Base-by-base conservation (phyloP, 1,284 basidiomycete species). In the Salmacisia buchloeana region DNA sequence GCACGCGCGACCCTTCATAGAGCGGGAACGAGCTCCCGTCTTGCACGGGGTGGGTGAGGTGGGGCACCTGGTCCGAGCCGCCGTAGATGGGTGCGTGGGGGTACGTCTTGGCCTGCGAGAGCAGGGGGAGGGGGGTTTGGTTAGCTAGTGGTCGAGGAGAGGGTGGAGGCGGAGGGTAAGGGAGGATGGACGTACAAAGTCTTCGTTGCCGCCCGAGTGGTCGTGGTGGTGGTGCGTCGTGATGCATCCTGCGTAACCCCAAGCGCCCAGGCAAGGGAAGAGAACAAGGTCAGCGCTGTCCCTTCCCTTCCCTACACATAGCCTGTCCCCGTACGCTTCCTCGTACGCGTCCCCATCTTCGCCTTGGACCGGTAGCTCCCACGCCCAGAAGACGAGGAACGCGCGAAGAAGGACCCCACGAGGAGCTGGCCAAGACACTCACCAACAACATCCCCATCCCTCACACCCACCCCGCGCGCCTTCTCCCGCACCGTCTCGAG, bases 141-240 rank as follows among this genome's bases (percentile, higher is more conserved):
- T 5, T 10, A 13, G 59, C 33, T 13, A 15, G 21, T 39, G 7
- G 27, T 9, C 7, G 35, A 15, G 15, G 27, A 33, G n/a, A n/a
- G n/a, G n/a, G n/a, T n/a, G n/a, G n/a, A n/a, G n/a, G 5, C 18
- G 29, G 5, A 9, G 25, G 4, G 31, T 33, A 33, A 21, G 21
- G 7, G 29, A 15, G 25, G 4, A 35, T 0, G 21, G 10, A 62
- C 61, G 36, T 38, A 63, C 58, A 70, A 87, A 82, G n/a, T 85
- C 84, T 71, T 83, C 74, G 78, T 90, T 90, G 13, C 92, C 92
- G 10, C 93, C 93, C 63, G 88, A 89, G 80, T 97, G 94, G 82
- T 97, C 94, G 39, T 59, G 59, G 52, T 78, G 77, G 34, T 76
- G 74, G 57, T 80, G 79, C 18, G 79, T 80, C 0, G 79, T 79